Base-by-base conservation (phyloP, 139 green algal species). In the Limnomonas spitsbergensis region DNA sequence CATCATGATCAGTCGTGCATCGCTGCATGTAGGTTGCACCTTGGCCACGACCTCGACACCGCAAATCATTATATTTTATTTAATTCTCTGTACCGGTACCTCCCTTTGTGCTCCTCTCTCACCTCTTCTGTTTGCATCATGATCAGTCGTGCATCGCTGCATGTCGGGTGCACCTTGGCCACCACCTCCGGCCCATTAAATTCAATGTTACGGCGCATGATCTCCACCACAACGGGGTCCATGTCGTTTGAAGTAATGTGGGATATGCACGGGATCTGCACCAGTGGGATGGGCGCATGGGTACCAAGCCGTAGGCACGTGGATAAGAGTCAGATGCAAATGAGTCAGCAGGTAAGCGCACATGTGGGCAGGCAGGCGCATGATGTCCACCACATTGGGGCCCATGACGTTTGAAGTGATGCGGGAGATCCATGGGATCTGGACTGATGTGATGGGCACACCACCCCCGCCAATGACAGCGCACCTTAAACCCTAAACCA, bases 341-440 rank as follows among this genome's bases (percentile, higher is more conserved):
- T n/a, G n/a, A n/a, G n/a, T n/a, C n/a, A n/a, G n/a, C n/a, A n/a
- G n/a, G n/a, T n/a, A n/a, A n/a, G n/a, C n/a, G n/a, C n/a, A n/a
- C n/a, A n/a, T n/a, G n/a, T n/a, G n/a, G n/a, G n/a, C n/a, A n/a
- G n/a, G n/a, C n/a, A n/a, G 86, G 20, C 84, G 71, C 83, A 98
- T 97, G 26, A 87, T 83, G 20, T 93, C 90, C 27, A 84, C 82
- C 14, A 86, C 90, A 0, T 39, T n/a, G 2, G 80, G 42, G 79
- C 97, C 94, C 80, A 97, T 42, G 66, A 98, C 94, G 73, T 97
- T 98, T 1, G 93, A 92, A 32, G 95, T 88, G 24, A 99, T 86
- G 9, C 82, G 75, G 0, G 74, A 69, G 31, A 98, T 56, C 35
- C 88, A 89, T 1, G 90, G 76, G 2, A 91, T 61, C 86, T 88